These are phyloP conservation scores for Euphrasia arctica DNA, from an alignment of 305 asterid genomes.

Conservation along the genomic window DNA sequence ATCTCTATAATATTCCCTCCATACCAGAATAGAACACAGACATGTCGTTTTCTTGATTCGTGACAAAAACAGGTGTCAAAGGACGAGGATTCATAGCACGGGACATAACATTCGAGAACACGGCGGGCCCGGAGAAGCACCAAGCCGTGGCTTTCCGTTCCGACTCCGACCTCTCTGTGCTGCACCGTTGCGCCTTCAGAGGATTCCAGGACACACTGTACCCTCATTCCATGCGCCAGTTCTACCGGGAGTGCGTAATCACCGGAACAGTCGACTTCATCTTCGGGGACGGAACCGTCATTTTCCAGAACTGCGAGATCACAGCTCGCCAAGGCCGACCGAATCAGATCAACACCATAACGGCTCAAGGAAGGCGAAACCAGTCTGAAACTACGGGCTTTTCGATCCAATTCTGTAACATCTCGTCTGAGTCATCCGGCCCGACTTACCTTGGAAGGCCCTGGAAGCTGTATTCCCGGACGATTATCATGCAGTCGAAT, in stretches of 20 bases:
- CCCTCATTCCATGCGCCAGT: slow-evolving; percentile 40
- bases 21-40: too few relatives aligned
- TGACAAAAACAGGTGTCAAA: slow-evolving; percentile 39
- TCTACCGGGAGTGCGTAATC: slow-evolving; percentile 46
- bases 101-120: slow-evolving; percentile 53
- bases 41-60: neutral
- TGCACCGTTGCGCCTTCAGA: slow-evolving; percentile 38
- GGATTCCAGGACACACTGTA: slow-evolving; percentile 51
- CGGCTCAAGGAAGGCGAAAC: slow-evolving; percentile 47
- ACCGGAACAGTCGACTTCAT: slow-evolving; percentile 54
- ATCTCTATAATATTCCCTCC: neutral
- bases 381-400: slow-evolving; percentile 43
- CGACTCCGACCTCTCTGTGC: slow-evolving; percentile 42
- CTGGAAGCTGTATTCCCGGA: slow-evolving; percentile 47
- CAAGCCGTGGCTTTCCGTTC: slow-evolving; percentile 54
- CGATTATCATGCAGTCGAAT: slow-evolving; percentile 42
- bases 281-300: slow-evolving; percentile 50
- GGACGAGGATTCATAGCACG: slow-evolving; percentile 58
- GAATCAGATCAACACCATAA: slow-evolving; percentile 41
- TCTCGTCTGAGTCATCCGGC: slow-evolving; percentile 32
- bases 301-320: slow-evolving; percentile 38
- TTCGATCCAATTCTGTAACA: slow-evolving; percentile 41
- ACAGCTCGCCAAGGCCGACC: slow-evolving; percentile 37
- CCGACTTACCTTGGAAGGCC: slow-evolving; percentile 51
- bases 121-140: slow-evolving; percentile 49